phyloP scores from a whole-genome alignment of 257 asterid genomes.

The Fraxinus excelsior region DNA sequence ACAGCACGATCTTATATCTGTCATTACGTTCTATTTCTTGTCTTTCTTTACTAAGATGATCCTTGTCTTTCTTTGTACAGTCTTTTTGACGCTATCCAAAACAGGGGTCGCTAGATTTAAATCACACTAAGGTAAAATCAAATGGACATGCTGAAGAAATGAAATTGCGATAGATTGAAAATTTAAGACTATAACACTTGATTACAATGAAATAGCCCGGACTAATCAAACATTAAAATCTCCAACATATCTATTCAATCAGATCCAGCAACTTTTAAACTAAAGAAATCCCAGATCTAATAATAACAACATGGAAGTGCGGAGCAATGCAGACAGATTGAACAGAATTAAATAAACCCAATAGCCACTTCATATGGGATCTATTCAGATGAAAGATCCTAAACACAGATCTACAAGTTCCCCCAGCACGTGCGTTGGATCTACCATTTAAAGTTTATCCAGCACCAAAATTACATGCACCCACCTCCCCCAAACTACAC shows the following conservation, averaged over 20 bases:
- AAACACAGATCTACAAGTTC: constrained; percentile 24
- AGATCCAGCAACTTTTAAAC: constrained; percentile 16
- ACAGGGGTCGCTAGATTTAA: constrained; percentile 3
- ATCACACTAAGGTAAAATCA: background rate
- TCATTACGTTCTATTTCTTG: background rate
- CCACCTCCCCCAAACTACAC: background rate
- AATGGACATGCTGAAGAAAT: background rate
- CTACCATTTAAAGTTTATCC: background rate
- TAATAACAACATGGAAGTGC: constrained; percentile 3
- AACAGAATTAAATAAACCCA: constrained; percentile 5
- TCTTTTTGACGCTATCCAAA: background rate
- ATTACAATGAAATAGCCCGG: background rate
- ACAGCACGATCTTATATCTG: too few species aligned
- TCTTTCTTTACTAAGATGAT: background rate
- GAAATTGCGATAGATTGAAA: background rate
- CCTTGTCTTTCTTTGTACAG: background rate
- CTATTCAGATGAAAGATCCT: background rate
- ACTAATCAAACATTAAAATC: background rate
- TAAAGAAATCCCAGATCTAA: constrained; percentile 20
- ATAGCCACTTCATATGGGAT: constrained; percentile 25
- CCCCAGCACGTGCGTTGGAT: background rate
- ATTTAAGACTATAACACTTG: background rate
- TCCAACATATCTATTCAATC: background rate
- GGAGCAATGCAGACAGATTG: constrained; percentile 17
- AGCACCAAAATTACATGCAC: constrained; percentile 1